These are phyloP conservation scores for Stellera chamaejasme DNA, from an alignment of 345 rosid genomes.

Conservation along the genomic window DNA sequence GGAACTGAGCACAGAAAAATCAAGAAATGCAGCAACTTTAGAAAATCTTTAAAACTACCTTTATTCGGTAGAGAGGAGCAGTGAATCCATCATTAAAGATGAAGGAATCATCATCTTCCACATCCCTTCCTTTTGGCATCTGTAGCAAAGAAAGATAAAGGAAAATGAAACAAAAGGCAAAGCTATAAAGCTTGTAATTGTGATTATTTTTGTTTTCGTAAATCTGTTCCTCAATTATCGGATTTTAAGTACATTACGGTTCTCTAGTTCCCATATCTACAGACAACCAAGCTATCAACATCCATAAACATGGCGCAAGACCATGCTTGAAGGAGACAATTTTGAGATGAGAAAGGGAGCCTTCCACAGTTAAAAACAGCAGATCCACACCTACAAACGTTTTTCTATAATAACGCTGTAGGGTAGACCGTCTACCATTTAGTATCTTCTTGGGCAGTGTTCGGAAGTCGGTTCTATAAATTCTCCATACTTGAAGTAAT, in stretches of 20 bases:
- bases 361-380: no score
- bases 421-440: background rate
- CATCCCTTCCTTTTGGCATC: slow-evolving; percentile 93
- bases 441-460: background rate
- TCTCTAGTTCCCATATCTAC: no score
- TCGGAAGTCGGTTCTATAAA: background rate
- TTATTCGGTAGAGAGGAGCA: slow-evolving; percentile 81
- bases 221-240: no score
- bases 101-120: slow-evolving; percentile 84
- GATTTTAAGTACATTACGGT: no score
- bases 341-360: no score
- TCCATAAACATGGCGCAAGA: no score
- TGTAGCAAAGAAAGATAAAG: slow-evolving; percentile 18
- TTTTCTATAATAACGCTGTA: background rate
- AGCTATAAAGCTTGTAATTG: no score
- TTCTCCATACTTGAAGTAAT: background rate
- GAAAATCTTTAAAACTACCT: slow-evolving; percentile 32
- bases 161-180: background rate
- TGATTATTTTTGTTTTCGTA: no score
- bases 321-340: no score
- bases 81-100: slow-evolving; percentile 71
- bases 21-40: no score
- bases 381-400: no score
- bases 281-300: no score
- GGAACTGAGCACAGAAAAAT: background rate